Base-by-base conservation (phyloP, 352 stramenopile genomes). In the Phytophthora hybrid region DNA sequence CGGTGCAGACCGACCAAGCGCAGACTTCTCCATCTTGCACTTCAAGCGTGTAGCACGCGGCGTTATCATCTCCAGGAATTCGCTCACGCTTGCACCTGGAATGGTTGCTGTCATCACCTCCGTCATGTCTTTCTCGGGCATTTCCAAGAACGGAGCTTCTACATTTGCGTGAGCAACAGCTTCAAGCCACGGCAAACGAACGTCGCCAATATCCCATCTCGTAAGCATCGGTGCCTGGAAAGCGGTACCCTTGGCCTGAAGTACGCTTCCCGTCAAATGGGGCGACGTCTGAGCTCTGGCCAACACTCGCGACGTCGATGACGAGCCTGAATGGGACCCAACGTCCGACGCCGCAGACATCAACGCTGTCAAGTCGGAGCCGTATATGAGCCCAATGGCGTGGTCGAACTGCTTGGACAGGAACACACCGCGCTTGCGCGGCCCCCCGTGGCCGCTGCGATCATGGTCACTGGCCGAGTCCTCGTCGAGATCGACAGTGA, bases 341-440 rank as follows among this genome's bases (percentile, higher is more conserved):
- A 57, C n/a, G 1, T 69, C 63, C 19, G 59, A 18, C 31, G 63
- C 61, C 44, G 53, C 34, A 39, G 74, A 56, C 54, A 74, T 69
- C 63, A 95, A 85, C 3, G 87, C 74, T 32, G 81, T 80, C 29
- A 93, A 69, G 26, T 93, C 82, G 10, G 88, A 88, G n/a, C 87
- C 81, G 67, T 95, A 95, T 10, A 87, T 70, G 0, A 95, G 58
- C 10, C 81, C 74, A 14, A 95, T 73, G 5, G 88, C 87, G 62
- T 90, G 79, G 6, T 82, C 70, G 67, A 93, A 94, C 51, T 92
- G 80, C 63, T 92, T 95, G 51, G 87, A 89, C 52, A 95, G 66
- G 39, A 88, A 91, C 19, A 89, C 66, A 5, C 82, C 76, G 9
- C 64, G 74, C 11, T 74, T 68, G 8, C 59, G 60, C 47, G 66